Base-by-base conservation (phyloP, 345 rosid species). In the Abelmoschus esculentus region DNA sequence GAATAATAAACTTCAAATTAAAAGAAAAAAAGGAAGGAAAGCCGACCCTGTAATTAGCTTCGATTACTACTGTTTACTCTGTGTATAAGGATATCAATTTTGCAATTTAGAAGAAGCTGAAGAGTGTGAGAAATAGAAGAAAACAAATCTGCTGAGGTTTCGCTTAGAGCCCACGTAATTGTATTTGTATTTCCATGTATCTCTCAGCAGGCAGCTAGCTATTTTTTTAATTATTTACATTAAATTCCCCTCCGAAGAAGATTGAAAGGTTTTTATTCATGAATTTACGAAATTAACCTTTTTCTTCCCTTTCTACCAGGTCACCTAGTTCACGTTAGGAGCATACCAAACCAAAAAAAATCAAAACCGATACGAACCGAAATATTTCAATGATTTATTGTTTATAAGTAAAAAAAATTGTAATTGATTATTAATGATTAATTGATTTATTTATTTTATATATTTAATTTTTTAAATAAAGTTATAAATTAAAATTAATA, bases 151-250 rank as follows among this genome's bases (percentile, higher is more conserved):
- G 1, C 12, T 47, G 26, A 57, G 75, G 60, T 74, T 83, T 84
- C 84, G 87, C 98, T 89, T 90, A 72, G 86, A 70, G 83, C 87
- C 70, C 89, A 92, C 95, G 98, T 83, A 83, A 92, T 58, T 64
- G 77, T 62, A 65, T 36, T 58, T 64, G 77, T 62, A 65, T 36
- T 19, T n/a, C 54, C 53, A 7, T 6, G 17, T 19, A 53, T 64
- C 49, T 64, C 54, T 63, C 18, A 17, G 17, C 14, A 66, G 34
- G 34, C 12, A 6, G 36, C 56, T 15, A 28, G n/a, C 3, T 15
- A 31, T 56, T 44, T 60, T 22, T 44, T 44, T 7, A 9, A 29
- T 2, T 29, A 29, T 29, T 29, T 29, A 22, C 26, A 29, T 29
- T 29, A 29, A 29, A 2, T 29, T 2, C 32, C 32, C 32, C 32